Percentiles rank a stretch among this genome's conserved stretches.
Evolutionary conservation across 371 early-diverging fungal species (phyloP).

Genomic region (Mortierella sp.): DNA sequence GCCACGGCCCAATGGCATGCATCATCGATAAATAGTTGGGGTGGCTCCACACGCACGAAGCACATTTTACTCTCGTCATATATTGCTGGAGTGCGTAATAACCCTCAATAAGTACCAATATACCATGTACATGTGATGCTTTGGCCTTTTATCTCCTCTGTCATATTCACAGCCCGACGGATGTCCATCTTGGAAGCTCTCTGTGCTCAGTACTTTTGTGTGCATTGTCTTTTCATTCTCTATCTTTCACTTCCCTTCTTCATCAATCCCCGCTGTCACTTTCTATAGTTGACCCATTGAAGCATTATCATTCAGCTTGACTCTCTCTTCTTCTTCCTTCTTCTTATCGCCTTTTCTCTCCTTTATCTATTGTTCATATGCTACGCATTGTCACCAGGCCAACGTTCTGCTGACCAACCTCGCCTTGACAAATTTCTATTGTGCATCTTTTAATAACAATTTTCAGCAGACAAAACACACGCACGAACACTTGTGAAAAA

Average conservation of each 20-base stretch:
- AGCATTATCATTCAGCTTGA: not conserved
- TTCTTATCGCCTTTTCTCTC: not conserved
- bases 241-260: not conserved
- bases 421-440: not conserved
- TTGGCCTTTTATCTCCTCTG: not conserved
- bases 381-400: slow-evolving; percentile 5
- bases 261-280: not conserved
- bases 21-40: slow-evolving; percentile 7
- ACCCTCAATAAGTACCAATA: too few relatives aligned
- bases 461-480: slow-evolving; percentile 1
- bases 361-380: not conserved
- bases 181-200: not conserved
- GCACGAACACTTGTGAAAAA: not conserved
- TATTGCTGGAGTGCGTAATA: not conserved
- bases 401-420: not conserved
- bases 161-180: not conserved
- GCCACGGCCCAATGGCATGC: slow-evolving; percentile 1
- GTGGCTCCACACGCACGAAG: not conserved
- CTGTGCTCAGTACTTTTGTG: not conserved
- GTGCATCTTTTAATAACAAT: not conserved
- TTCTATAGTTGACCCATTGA: not conserved
- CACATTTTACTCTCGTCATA: slow-evolving; percentile 5
- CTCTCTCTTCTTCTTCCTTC: not conserved
- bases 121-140: too few relatives aligned
- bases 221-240: not conserved